Evolutionary conservation across 768 basidiomycete species (phyloP), one percentile per base, ranked within the genome.

Genomic region (Tulasnella sp.): DNA sequence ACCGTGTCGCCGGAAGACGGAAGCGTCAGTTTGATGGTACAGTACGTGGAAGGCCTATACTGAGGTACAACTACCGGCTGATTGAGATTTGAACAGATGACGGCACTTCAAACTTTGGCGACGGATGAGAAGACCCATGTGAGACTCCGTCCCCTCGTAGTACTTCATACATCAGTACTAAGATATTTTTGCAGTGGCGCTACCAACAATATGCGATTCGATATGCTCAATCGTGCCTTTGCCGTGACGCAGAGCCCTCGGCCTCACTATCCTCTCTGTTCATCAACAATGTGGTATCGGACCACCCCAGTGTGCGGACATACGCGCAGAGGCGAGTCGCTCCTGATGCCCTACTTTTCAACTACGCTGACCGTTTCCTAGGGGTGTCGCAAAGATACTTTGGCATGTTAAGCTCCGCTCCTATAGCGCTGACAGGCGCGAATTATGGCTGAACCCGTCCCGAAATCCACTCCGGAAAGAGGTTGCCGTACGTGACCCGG

Each of bases 371-470:
- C 13, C 21, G 17, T 62, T 88, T 61, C 26, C 23, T 32, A 49
- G 58, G 50, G 87, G 81, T 9, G 70, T 88, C 24, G 77, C 82
- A 17, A 86, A 83, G 67, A 67, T 88, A 38, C 74, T 83, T 43
- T 77, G 78, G 32, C 80, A 82, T 65, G 75, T 89, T 68, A 90
- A 90, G 71, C 80, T 88, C 60, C 79, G 89, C 60, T 86, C 83
- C 7, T 85, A 85, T 66, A 79, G 86, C 34, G 73, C 73, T 65
- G 79, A 65, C 11, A 64, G 65, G 8, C 79, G 84, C 41, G 83
- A 86, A 58, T 75, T 88, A 21, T 90, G 88, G 88, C 70, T 80
- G 38, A 81, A 81, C 51, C 80, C 81, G 67, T 88, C 86, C 85
- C 73, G 60, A 19, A 87, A 81, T 69, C 86, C 87, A 3, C 68